Percentiles rank a stretch among this genome's conserved stretches.
Conservation (phyloP, 257 asterid species). For the Verbena officinalis region DNA sequence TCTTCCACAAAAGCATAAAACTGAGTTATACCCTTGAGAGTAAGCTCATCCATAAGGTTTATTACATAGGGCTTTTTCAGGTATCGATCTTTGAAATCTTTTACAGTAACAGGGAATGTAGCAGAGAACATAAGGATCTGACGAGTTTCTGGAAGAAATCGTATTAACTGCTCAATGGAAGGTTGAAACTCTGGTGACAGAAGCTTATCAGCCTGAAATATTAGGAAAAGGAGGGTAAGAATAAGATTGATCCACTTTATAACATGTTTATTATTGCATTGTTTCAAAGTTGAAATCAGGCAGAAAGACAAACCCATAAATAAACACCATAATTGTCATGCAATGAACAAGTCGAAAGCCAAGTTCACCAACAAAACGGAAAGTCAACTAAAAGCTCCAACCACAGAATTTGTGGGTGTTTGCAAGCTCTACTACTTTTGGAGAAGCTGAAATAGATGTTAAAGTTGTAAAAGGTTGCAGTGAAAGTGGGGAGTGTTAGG, state of each 20-base stretch:
- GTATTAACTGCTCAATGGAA: slow-evolving; percentile 65
- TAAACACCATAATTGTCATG: neutral
- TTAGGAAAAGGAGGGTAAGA: neutral
- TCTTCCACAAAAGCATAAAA: slow-evolving; percentile 85
- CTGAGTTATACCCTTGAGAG: slow-evolving; percentile 80
- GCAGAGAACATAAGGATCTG: slow-evolving; percentile 82
- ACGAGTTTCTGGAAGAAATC: slow-evolving; percentile 50
- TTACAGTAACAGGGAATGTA: slow-evolving; percentile 81
- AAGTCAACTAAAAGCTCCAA: neutral
- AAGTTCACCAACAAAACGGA: neutral
- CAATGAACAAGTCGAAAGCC: slow-evolving; percentile 7
- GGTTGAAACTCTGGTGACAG: slow-evolving; percentile 83
- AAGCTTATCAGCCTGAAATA: slow-evolving; percentile 74
- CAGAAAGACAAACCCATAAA: slow-evolving; percentile 21
- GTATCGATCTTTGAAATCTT: slow-evolving; percentile 67
- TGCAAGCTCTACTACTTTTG: too few relatives aligned
- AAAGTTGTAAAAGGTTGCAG: too few relatives aligned
- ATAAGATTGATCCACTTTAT: slow-evolving; percentile 4
- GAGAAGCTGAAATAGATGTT: too few relatives aligned
- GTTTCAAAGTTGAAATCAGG: slow-evolving; percentile 13
- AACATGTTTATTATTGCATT: slow-evolving; percentile 22
- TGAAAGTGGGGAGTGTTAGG: too few relatives aligned
- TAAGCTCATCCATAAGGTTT: slow-evolving; percentile 83
- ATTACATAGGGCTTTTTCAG: slow-evolving; percentile 63
- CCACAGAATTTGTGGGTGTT: neutral